Conservation (phyloP, 2,329 filamentous ascomycete genomes). For the Trematosphaeria pertusa region DNA sequence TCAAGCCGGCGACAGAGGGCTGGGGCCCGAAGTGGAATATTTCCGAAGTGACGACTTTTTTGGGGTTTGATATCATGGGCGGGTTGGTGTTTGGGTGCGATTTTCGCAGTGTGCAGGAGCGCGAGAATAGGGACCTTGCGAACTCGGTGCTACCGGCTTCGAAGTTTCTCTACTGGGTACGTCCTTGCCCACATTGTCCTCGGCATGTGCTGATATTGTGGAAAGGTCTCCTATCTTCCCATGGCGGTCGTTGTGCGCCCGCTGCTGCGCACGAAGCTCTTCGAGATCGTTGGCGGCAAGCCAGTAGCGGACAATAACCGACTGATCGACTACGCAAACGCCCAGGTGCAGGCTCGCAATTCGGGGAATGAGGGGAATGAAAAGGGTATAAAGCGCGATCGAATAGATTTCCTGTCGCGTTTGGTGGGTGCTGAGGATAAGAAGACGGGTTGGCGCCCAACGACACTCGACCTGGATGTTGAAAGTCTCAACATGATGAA, state of each 20-base stretch:
- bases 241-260: slow-evolving; percentile 24
- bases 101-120: slow-evolving; percentile 43
- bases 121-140: slow-evolving; percentile 35
- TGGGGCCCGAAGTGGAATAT: slow-evolving; percentile 52
- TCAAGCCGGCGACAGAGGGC: slow-evolving; percentile 20
- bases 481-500: slow-evolving; percentile 55
- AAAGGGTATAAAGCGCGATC: slow-evolving; percentile 16
- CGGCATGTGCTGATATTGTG: background rate
- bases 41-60: slow-evolving; percentile 45
- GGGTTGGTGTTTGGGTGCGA: slow-evolving; percentile 47
- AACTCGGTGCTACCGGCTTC: slow-evolving; percentile 26
- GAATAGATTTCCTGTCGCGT: slow-evolving; percentile 52
- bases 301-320: slow-evolving; percentile 31
- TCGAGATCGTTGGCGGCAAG: slow-evolving; percentile 28
- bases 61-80: slow-evolving; percentile 58
- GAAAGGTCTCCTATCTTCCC: slow-evolving; percentile 25
- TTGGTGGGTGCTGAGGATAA: slow-evolving; percentile 50
- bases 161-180: slow-evolving; percentile 34
- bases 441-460: slow-evolving; percentile 46
- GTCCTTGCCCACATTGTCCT: background rate
- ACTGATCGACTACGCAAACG: slow-evolving; percentile 27
- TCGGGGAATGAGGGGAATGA: slow-evolving; percentile 5
- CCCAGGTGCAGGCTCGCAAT: slow-evolving; percentile 15
- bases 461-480: slow-evolving; percentile 49
- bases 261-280: slow-evolving; percentile 24